These are phyloP conservation scores for Entomortierella parvispora DNA, from an alignment of 192 early-diverging fungal genomes.

Conservation along the genomic window DNA sequence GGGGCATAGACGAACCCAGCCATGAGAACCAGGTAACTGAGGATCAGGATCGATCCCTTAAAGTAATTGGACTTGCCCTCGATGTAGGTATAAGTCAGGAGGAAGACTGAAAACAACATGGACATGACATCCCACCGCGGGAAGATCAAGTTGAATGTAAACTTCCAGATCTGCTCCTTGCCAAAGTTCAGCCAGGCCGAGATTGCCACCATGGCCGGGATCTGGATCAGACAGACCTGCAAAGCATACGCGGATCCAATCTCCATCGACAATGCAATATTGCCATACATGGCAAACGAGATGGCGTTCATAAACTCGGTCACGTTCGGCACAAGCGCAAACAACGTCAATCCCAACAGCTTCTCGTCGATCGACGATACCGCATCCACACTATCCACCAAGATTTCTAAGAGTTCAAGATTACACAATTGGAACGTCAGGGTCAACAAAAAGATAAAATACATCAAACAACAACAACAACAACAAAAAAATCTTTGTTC, in stretches of 20 bases:
- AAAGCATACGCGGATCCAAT: constrained; percentile 97
- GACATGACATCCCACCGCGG: constrained; percentile 57
- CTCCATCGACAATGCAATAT: constrained; percentile 88
- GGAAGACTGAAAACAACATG: constrained; percentile 66
- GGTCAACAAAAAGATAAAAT: neutral
- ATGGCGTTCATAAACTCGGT: constrained; percentile 97
- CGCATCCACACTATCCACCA: constrained; percentile 86
- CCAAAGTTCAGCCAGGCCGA: constrained; percentile 69
- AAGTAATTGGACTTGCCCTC: constrained; percentile 98
- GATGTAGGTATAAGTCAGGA: constrained; percentile 92
- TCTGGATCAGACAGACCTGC: constrained; percentile 95
- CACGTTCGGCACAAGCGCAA: constrained; percentile 93
- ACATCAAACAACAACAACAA: neutral
- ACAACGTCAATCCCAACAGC: constrained; percentile 90
- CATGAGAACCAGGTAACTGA: constrained; percentile 87
- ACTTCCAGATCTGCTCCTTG: constrained; percentile 32
- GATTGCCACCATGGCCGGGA: constrained; percentile 91
- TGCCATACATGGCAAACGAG: constrained; percentile 92
- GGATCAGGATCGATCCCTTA: constrained; percentile 89
- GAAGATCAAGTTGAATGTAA: constrained; percentile 53
- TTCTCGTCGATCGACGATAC: constrained; percentile 85
- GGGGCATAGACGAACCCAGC: constrained; percentile 83
- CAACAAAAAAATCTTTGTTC: too few species aligned
- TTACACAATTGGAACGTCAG: neutral
- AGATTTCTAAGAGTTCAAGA: constrained; percentile 67